These are phyloP conservation scores for Hanseniaspora clermontiae DNA, from an alignment of 805 yeast species.

Conservation along the genomic window DNA sequence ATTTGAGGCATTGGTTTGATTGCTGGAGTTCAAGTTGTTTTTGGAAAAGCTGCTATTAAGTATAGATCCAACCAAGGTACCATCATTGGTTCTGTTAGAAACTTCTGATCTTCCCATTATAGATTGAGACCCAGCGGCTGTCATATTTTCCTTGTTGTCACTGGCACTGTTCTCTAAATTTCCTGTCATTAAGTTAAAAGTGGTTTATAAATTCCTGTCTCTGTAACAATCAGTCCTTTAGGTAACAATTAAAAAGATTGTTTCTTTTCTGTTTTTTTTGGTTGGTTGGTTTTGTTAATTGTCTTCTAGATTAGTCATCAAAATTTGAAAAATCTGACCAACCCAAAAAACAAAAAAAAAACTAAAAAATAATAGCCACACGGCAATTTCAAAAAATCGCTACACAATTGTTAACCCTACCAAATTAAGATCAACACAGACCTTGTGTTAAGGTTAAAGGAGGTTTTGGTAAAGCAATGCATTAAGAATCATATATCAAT, in stretches of 20 bases:
- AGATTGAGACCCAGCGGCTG: not conserved
- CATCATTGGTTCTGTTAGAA: not conserved
- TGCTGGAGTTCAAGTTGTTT: not conserved
- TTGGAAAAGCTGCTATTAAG: slow-evolving; percentile 4
- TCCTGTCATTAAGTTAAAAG: not conserved
- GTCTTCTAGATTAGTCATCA: too few species aligned
- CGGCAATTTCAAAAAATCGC: not conserved
- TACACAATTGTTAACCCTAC: not conserved
- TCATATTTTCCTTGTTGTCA: not conserved
- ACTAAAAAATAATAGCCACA: too few species aligned
- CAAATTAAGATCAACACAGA: not conserved
- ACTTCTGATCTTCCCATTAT: not conserved
- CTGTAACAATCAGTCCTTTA: too few species aligned
- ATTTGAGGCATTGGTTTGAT: not conserved
- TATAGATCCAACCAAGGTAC: slow-evolving; percentile 6
- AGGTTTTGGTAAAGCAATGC: not conserved
- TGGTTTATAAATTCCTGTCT: too few species aligned
- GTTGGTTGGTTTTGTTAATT: too few species aligned
- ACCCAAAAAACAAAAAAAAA: too few species aligned
- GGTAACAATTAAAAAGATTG: too few species aligned
- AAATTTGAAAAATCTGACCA: too few species aligned
- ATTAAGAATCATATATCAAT: not conserved
- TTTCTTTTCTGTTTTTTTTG: not conserved
- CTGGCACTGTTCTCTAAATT: not conserved
- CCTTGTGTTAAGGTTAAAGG: too few species aligned